phyloP scores from a whole-genome alignment of 306 rosid genomes.

The Corylus heterophylla region DNA sequence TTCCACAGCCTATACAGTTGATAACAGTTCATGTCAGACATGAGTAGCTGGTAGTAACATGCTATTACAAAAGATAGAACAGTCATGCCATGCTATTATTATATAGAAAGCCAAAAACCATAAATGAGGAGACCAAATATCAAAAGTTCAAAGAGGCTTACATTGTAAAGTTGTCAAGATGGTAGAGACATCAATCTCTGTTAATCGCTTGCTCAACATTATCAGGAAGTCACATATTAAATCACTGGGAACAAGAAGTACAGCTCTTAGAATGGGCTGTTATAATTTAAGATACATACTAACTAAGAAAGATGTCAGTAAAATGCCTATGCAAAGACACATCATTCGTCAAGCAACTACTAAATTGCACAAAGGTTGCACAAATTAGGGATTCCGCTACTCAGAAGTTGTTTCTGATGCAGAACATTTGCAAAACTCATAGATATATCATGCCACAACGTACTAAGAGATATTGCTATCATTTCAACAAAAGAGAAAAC shows the following conservation, averaged over 20 bases:
- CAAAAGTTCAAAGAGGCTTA: conserved; percentile 40
- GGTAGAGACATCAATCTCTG: conserved; percentile 81
- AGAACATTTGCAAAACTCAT: not conserved
- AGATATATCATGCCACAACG: not conserved
- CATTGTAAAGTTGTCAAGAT: conserved; percentile 74
- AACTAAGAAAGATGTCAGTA: not conserved
- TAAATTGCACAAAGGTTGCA: not conserved
- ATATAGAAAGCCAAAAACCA: conserved; percentile 15
- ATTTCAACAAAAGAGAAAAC: not conserved
- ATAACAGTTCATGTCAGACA: conserved; percentile 17
- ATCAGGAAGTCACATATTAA: conserved; percentile 75
- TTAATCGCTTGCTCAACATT: conserved; percentile 70
- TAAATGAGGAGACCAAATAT: not conserved
- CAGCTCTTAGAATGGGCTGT: conserved; percentile 30
- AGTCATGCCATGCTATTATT: not conserved
- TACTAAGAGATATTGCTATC: not conserved
- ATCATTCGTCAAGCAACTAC: not conserved
- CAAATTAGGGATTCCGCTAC: not conserved
- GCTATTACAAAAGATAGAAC: conserved; percentile 17
- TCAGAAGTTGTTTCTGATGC: not conserved
- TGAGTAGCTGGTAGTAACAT: conserved; percentile 6
- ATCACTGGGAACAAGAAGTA: conserved; percentile 61
- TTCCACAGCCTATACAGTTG: conserved; percentile 75
- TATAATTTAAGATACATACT: not conserved
- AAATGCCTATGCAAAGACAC: not conserved